A percentile compares a stretch with the other conserved stretches of the same genome.
Evolutionary conservation across 2,329 filamentous ascomycete genomes (phyloP).

Genomic region (Exophiala sp.): DNA sequence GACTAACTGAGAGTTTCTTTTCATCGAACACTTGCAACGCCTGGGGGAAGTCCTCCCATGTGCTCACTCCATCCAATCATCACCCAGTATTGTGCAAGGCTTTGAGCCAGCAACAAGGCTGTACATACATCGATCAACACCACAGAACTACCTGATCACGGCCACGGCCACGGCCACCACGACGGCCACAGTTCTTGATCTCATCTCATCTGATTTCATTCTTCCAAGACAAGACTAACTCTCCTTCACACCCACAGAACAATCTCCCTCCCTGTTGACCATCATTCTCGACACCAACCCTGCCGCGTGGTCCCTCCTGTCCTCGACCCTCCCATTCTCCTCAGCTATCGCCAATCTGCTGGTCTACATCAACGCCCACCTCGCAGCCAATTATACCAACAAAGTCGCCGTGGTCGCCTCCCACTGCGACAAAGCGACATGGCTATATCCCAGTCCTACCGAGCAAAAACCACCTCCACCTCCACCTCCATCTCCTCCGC

Average conservation of each 20-base stretch:
- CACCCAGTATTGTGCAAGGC: neutral
- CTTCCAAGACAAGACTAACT: neutral
- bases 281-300: slow-evolving; percentile 96
- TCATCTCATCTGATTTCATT: neutral
- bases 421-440: slow-evolving; percentile 77
- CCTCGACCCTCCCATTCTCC: slow-evolving; percentile 68
- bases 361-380: slow-evolving; percentile 93
- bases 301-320: slow-evolving; percentile 79
- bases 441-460: slow-evolving; percentile 69
- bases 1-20: too few species aligned
- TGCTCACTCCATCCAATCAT: too few species aligned
- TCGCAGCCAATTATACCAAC: slow-evolving; percentile 89
- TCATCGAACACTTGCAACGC: too few species aligned
- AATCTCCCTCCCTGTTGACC: slow-evolving; percentile 73
- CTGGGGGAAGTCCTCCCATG: too few species aligned
- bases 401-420: slow-evolving; percentile 87
- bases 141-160: too few species aligned
- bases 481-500: slow-evolving; percentile 7
- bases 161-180: neutral
- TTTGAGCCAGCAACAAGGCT: neutral
- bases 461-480: slow-evolving; percentile 15
- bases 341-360: slow-evolving; percentile 82
- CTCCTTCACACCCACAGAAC: slow-evolving; percentile 33
- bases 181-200: slow-evolving; percentile 1
- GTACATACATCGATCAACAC: too few species aligned